Evolutionary conservation across 208 protist genomes (phyloP).

Genomic region (Tritrichomonas musculus): DNA sequence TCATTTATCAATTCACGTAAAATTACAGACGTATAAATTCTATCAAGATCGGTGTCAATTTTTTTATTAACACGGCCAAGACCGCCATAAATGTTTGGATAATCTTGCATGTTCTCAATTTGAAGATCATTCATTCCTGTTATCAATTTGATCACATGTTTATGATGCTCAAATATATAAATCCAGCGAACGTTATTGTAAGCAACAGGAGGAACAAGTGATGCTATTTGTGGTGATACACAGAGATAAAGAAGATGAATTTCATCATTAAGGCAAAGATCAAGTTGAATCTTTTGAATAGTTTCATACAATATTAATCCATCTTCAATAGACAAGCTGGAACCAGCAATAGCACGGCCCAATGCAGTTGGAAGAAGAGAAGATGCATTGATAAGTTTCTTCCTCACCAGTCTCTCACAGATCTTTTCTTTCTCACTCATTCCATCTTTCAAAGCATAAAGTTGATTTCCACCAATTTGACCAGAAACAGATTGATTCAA

Average conservation of each 20-base stretch:
- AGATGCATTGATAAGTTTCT: neutral
- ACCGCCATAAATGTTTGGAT: neutral
- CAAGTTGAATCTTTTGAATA: neutral
- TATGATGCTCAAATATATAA: neutral
- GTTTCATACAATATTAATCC: neutral
- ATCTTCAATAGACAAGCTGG: neutral
- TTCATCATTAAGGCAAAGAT: constrained; percentile 10
- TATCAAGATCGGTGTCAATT: neutral
- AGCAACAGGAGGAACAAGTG: neutral
- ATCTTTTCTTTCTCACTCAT: neutral
- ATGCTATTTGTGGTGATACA: neutral
- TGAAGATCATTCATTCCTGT: neutral
- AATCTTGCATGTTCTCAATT: neutral
- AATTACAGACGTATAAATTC: neutral
- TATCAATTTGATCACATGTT: neutral
- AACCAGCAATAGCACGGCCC: neutral
- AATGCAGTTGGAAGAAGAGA: neutral
- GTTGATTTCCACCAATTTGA: neutral
- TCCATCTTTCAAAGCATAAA: neutral
- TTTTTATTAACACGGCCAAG: neutral
- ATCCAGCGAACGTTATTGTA: neutral
- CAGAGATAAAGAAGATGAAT: constrained; percentile 17
- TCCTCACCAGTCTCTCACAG: neutral
- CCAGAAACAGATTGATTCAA: neutral
- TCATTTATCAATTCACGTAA: neutral